A percentile compares a stretch with the other conserved stretches of the same genome.
Evolutionary conservation across 352 stramenopile genomes (phyloP).

Genomic region (Saprolegnia diclina): DNA sequence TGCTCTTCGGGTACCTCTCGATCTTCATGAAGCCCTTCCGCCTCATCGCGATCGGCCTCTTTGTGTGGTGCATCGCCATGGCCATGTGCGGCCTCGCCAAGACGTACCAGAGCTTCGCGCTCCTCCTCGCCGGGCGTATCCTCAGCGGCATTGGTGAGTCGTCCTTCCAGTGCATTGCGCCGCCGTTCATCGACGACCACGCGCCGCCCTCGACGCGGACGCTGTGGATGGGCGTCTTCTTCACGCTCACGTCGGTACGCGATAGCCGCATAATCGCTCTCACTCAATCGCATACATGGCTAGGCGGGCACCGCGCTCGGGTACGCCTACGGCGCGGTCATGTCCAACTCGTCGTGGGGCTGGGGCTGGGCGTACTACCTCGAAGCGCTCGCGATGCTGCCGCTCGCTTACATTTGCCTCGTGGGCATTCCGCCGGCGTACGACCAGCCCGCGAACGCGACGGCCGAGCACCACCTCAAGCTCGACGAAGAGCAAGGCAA

Average conservation of each 20-base stretch:
- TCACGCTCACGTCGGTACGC: slow-evolving; percentile 83
- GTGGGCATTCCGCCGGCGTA: slow-evolving; percentile 51
- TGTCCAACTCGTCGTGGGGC: slow-evolving; percentile 48
- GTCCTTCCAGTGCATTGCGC: slow-evolving; percentile 89
- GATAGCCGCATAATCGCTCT: background rate
- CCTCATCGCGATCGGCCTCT: slow-evolving; percentile 85
- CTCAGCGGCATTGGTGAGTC: slow-evolving; percentile 88
- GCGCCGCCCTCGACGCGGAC: slow-evolving; percentile 60
- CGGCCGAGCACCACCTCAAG: background rate
- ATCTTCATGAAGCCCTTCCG: slow-evolving; percentile 85
- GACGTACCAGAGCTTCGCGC: slow-evolving; percentile 72
- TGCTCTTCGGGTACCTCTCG: slow-evolving; percentile 88
- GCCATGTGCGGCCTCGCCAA: slow-evolving; percentile 81
- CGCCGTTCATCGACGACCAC: slow-evolving; percentile 90
- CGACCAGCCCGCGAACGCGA: slow-evolving; percentile 30
- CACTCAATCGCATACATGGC: background rate
- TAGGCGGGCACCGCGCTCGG: slow-evolving; percentile 79
- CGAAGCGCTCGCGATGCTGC: slow-evolving; percentile 78
- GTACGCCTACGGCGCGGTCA: slow-evolving; percentile 84
- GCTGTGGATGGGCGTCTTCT: slow-evolving; percentile 89
- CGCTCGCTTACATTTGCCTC: slow-evolving; percentile 61
- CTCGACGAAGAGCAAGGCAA: background rate
- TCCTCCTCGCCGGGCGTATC: slow-evolving; percentile 83
- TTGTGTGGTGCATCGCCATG: slow-evolving; percentile 85
- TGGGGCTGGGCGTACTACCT: slow-evolving; percentile 86